Evolutionary conservation across 2,329 filamentous ascomycete genomes (phyloP), one percentile per base, ranked within the genome.

Genomic region (Colletotrichum eremochloae): DNA sequence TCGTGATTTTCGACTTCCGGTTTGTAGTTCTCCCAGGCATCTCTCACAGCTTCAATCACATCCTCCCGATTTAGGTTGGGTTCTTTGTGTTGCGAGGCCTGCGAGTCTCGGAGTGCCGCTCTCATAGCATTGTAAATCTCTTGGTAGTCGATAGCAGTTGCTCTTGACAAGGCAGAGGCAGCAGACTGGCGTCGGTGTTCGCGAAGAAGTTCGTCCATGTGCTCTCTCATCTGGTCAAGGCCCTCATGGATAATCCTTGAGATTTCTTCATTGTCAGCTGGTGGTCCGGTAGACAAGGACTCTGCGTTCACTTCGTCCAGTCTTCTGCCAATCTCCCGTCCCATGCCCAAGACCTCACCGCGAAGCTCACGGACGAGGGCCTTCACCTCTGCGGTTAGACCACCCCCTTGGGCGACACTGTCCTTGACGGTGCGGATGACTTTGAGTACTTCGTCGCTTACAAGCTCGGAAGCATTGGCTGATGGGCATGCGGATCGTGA

Each of bases 21-120:
- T 82, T 97, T 97, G 83, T 97, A 97, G 66, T 91, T 94, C 79
- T 98, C 96, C 90, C 95, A 97, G 1, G 95, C 96, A 76, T 97
- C 95, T 76, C 92, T 91, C 18, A 98, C 93, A 3, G 95, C 95
- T 38, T 93, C 89, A 2, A 98, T 88, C 46, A 98, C 94, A 71
- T 97, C 94, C 61, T 97, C 94, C 75, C 93, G 90, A 76, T 91
- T 92, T 58, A 94, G 82, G n/a, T 85, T 83, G 12, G 82, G 83
- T 48, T 82, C 84, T 79, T 82, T 63, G 85, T 80, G 36, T 75
- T 86, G 82, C 40, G 80, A 82, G 3, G 85, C 84, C 68, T 90
- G 86, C 6, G 89, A 86, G 76, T 93, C 92, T 73, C 89, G 87
- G 36, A 92, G 84, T 12, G 95, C 95, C 67, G 91, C 91, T 76